Evolutionary conservation across 2,329 filamentous ascomycete genomes (phyloP).

Genomic region (Pseudocercospora fijiensis): DNA sequence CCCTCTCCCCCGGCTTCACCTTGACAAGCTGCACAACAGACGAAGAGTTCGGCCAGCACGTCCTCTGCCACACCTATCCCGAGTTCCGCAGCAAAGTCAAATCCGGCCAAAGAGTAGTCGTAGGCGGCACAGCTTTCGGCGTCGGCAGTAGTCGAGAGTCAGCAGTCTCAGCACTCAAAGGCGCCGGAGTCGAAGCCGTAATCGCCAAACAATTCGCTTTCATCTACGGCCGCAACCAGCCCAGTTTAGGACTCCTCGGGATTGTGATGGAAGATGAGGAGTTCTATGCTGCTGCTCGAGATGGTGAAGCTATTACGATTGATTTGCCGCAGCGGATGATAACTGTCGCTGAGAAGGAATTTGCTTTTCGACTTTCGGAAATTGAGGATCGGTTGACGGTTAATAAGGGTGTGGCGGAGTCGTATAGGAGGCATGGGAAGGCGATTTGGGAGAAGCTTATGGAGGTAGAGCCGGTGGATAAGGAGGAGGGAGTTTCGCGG

Average conservation of each 20-base stretch:
- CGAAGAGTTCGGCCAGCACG: conserved; percentile 12
- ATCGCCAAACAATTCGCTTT: conserved; percentile 16
- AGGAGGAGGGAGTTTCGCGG: not conserved
- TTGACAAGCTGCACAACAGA: not conserved
- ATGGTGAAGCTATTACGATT: conserved; percentile 8
- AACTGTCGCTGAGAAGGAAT: not conserved
- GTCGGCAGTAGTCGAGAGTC: conserved; percentile 15
- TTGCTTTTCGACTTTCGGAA: not conserved
- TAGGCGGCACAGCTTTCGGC: conserved; percentile 19
- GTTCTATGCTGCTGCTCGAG: conserved; percentile 11
- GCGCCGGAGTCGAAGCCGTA: conserved; percentile 11
- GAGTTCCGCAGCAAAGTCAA: conserved; percentile 12
- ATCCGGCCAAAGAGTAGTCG: conserved; percentile 8
- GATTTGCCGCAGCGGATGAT: not conserved
- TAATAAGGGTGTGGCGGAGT: conserved; percentile 11
- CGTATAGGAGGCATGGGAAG: conserved; percentile 14
- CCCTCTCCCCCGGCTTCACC: conserved; percentile 6
- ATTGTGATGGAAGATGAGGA: conserved; percentile 12
- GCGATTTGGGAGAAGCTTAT: conserved; percentile 14
- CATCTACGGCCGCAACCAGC: conserved; percentile 16
- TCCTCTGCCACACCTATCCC: conserved; percentile 12
- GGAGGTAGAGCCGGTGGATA: not conserved
- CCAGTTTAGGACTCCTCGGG: conserved; percentile 11
- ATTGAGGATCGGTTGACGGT: conserved; percentile 1
- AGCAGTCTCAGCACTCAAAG: conserved; percentile 16